Conservation (phyloP, 306 rosid species). For the Pueraria montana region DNA sequence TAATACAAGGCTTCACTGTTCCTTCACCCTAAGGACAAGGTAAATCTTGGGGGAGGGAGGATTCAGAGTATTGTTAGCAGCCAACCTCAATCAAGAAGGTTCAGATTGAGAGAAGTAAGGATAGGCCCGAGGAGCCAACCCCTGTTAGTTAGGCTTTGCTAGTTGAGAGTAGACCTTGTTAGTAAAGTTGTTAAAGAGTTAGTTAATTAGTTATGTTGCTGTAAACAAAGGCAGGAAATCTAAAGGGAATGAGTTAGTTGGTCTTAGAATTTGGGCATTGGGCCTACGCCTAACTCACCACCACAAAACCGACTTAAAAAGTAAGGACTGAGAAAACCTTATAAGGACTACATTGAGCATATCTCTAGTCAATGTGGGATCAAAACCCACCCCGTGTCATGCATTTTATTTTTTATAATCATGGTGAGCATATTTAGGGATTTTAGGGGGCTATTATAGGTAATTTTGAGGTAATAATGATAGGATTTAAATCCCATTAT, state of each 20-base stretch:
- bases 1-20: too few species aligned
- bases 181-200: slow-evolving; percentile 1
- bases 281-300: too few species aligned
- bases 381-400: neutral
- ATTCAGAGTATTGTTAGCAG: neutral
- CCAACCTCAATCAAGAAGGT: neutral
- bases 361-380: neutral
- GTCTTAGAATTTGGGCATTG: neutral
- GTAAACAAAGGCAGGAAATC: slow-evolving; percentile 1
- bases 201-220: slow-evolving; percentile 3
- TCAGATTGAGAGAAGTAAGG: neutral
- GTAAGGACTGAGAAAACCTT: neutral
- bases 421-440: too few species aligned
- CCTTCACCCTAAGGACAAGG: too few species aligned
- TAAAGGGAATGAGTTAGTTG: neutral
- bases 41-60: too few species aligned
- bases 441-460: too few species aligned
- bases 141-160: neutral
- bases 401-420: too few species aligned
- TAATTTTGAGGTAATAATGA: too few species aligned
- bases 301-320: too few species aligned
- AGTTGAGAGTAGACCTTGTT: slow-evolving; percentile 7
- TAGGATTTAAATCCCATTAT: too few species aligned
- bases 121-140: neutral
- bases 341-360: neutral